Evolutionary conservation across 2,329 filamentous ascomycete genomes (phyloP), one percentile per base, ranked within the genome.

Genomic region (Exophiala sp.): DNA sequence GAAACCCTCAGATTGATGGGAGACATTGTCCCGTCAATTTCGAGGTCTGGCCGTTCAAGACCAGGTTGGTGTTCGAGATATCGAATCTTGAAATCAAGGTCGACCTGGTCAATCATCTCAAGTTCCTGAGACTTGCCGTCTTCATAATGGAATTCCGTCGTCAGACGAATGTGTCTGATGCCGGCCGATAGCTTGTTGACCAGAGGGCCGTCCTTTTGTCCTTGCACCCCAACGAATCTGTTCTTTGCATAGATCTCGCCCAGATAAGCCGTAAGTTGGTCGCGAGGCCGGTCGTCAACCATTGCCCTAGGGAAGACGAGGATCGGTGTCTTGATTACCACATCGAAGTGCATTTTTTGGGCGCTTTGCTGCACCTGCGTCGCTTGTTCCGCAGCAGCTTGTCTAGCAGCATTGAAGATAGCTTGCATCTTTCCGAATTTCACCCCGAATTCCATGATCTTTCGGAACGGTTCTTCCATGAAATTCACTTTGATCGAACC

Each of bases 401-500:
- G 88, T 27, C 94, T 82, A 10, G 94, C 93, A 35, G 93, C 91
- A 64, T 99, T 98, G 74, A 95, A 98, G 46, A 98, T 86, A 18
- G 93, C 91, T 68, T 98, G 93, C 93, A 99, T 99, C 70, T 95
- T 95, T 53, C 94, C 93, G 66, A 99, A 99, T 63, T 98, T 98
- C 66, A 99, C 89, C 37, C 95, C 75, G 68, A 98, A 99, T 59
- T 94, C 88, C 68, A 98, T 88, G 57, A 99, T 97, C 70, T 97
- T 97, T 45, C 93, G 82, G 74, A 97, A 96, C 0, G 93, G 93
- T 66, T 98, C 94, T 55, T 96, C 91, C 2, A 97, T 72, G 66
- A 99, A 98, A 66, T 96, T 97, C 65, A 98, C 77, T 70, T 95
- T 97, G 66, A 98, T 85, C 0, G 93, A 98, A 1, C 93, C 93